A percentile compares a stretch with the other conserved stretches of the same genome.
These are phyloP conservation scores for Alectoria sarmentosa DNA, from an alignment of 495 filamentous ascomycete species.

Conservation along the genomic window DNA sequence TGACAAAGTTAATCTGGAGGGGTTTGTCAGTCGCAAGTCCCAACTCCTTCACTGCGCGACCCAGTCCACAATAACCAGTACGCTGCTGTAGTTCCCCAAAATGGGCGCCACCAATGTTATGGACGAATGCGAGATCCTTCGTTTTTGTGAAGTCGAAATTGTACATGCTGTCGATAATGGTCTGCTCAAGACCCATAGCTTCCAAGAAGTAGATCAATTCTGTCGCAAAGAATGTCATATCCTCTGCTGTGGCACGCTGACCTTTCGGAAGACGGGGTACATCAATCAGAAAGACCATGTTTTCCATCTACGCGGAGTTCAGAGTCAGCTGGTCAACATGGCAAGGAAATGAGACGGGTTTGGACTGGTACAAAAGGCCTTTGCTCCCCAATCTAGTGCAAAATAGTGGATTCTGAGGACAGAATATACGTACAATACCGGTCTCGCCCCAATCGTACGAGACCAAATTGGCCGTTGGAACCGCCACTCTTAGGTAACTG, in stretches of 20 bases:
- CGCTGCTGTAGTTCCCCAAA: constrained; percentile 45
- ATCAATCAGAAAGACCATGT: constrained; percentile 81
- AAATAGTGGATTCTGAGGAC: not conserved
- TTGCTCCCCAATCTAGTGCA: not conserved
- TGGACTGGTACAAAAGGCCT: not conserved
- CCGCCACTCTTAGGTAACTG: constrained; percentile 59
- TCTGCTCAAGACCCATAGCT: constrained; percentile 57
- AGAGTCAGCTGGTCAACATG: not conserved
- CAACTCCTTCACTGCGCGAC: constrained; percentile 50
- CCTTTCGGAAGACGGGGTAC: constrained; percentile 51
- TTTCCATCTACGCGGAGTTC: constrained; percentile 52
- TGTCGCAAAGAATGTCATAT: constrained; percentile 55
- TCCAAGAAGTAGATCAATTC: constrained; percentile 65
- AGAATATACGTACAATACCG: constrained; percentile 24
- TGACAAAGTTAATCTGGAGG: constrained; percentile 55
- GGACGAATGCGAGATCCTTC: constrained; percentile 63
- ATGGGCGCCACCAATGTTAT: constrained; percentile 62
- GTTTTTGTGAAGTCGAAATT: constrained; percentile 74
- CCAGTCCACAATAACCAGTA: constrained; percentile 66
- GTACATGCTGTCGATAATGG: constrained; percentile 49
- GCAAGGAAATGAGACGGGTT: not conserved
- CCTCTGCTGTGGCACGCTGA: constrained; percentile 24
- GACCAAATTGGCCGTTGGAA: constrained; percentile 78
- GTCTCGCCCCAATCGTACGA: constrained; percentile 80
- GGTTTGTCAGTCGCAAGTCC: constrained; percentile 42